Evolutionary conservation across 1,139 yeast species (phyloP), one percentile per base, ranked within the genome.

Genomic region (Nadsonia commutata): DNA sequence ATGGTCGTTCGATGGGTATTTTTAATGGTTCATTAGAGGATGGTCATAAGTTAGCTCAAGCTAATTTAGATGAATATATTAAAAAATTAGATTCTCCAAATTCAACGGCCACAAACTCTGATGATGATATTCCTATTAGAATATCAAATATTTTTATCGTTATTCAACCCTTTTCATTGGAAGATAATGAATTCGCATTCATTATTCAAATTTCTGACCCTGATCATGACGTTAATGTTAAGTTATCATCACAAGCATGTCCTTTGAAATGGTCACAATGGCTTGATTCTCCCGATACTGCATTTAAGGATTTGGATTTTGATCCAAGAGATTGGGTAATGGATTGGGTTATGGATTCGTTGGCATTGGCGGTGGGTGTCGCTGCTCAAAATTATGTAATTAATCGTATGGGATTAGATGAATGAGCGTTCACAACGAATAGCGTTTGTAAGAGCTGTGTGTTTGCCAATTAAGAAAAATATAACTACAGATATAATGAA

Each of bases 321-420:
- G 95, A 88, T 59, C 96, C 97, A 11, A 71, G 85, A 43, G 95
- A 84, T 51, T 90, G 98, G 98, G 94, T 90, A n/a, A 71, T 75
- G 43, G 90, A 77, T 47, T 88, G 97, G 97, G 72, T 90, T 37
- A 80, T 76, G 55, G 84, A 82, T 52, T 94, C 95, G 0, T 67
- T 90, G 45, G 76, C 78, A 27, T 70, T 86, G 51, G 71, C 86
- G 31, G 74, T 88, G 49, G 97, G 95, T 8, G 80, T 84, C 1
- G 66, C 84, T 36, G 94, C 96, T 1, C 98, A 90, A 60, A 76
- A 79, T 55, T 90, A 90, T 59, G 94, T 90, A 38, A 77, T 88
- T 43, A 80, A 77, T 60, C 74, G 98, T 60, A 90, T 90, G 97
- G 96, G 95, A 6, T 8, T 18, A n/a, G n/a, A n/a, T n/a, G n/a